Base-by-base conservation (phyloP, 2,329 filamentous ascomycete species). In the Colletotrichum somersetense region DNA sequence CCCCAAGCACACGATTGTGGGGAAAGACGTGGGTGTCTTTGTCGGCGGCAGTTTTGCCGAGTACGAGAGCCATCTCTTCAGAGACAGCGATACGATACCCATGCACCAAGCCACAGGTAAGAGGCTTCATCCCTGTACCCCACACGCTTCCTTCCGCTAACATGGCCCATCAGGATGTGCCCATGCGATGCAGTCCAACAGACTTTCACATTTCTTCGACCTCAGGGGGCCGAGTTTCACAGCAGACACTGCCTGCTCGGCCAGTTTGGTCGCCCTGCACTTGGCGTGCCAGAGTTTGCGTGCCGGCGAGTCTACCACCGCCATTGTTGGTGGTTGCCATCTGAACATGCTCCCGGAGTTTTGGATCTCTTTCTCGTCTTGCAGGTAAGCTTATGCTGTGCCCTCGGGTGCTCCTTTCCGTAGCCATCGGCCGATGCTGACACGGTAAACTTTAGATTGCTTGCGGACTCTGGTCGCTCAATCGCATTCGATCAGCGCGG, bases 131-230 rank as follows among this genome's bases (percentile, higher is more conserved):
- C 38, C 55, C 56, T 63, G 4, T 53, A 30, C 5, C 38, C 56
- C 20, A 53, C 44, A 23, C 30, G 10, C 26, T 23, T 42, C 23
- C 7, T 38, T 6, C 20, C 56, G 75, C 76, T 77, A 68, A 76
- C 69, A 62, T 61, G 8, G 8, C 30, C n/a, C 16, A 26, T n/a
- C 65, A 85, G 83, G 83, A 48, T 84, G 82, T 71, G 85, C 85
- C 53, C 83, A 85, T 75, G 84, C 85, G 12, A 87, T 89, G 78
- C 82, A 88, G 71, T 85, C 87, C 0, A 89, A 89, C 72, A 81
- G 87, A 57, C 80, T 89, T 26, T 88, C 86, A 1, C 86, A 89
- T 74, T 87, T 85, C 78, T 89, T 88, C 73, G 85, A 89, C 74
- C 80, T 89, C 46, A 80, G 83, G 48, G 88, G 88, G 0, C 86